Percentiles rank a stretch among this genome's conserved stretches.
Conservation (phyloP, 495 filamentous ascomycete species). For the Aspergillus wentii region DNA sequence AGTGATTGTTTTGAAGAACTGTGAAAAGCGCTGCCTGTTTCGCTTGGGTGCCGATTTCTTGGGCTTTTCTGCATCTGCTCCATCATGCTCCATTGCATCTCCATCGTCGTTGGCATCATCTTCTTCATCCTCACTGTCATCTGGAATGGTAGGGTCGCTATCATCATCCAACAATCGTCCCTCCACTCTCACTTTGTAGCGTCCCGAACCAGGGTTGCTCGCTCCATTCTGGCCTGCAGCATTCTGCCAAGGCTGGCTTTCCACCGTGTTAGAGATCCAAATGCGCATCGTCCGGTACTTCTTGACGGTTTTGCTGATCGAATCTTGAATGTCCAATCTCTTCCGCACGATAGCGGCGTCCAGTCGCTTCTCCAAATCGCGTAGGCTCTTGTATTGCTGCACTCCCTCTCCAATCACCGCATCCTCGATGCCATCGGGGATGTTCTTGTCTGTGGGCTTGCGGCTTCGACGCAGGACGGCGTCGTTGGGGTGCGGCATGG, state of each 20-base stretch:
- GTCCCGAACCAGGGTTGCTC: conserved; percentile 43
- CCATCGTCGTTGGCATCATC: conserved; percentile 22
- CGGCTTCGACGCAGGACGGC: conserved; percentile 68
- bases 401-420: conserved; percentile 75
- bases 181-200: conserved; percentile 89
- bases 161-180: conserved; percentile 81
- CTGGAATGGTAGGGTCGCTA: conserved; percentile 36
- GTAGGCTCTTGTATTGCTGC: conserved; percentile 71
- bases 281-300: conserved; percentile 81
- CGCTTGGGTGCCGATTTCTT: conserved; percentile 41
- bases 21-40: conserved; percentile 64
- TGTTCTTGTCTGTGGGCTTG: conserved; percentile 90
- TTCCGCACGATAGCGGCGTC: conserved; percentile 96
- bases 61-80: conserved; percentile 20
- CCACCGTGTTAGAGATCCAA: conserved; percentile 93
- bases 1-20: conserved; percentile 91
- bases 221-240: conserved; percentile 32
- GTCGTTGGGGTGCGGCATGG: conserved; percentile 36
- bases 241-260: conserved; percentile 91
- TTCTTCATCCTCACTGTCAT: conserved; percentile 59
- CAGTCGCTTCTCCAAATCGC: conserved; percentile 81
- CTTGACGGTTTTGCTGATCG: conserved; percentile 73
- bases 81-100: conserved; percentile 60
- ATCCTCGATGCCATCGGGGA: conserved; percentile 85
- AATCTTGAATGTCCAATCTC: conserved; percentile 82